Conservation (phyloP, 2,329 filamentous ascomycete genomes). For the Hymenoscyphus scutula region DNA sequence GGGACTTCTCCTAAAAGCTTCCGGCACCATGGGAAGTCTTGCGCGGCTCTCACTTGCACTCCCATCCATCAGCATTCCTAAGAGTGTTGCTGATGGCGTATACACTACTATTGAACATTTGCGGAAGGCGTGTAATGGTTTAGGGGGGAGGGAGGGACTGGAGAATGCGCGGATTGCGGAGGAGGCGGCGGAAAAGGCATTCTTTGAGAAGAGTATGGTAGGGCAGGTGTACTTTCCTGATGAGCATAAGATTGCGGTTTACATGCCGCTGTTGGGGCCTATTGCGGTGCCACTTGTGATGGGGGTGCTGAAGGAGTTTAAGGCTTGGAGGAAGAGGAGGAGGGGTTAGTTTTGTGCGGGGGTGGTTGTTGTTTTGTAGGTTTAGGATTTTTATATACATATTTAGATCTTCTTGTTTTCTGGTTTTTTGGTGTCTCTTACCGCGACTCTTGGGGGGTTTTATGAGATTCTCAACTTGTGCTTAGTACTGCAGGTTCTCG, state of each 20-base stretch:
- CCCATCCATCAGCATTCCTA: constrained; percentile 86
- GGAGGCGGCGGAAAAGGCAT: constrained; percentile 84
- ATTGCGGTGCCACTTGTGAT: constrained; percentile 87
- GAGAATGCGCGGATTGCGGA: constrained; percentile 82
- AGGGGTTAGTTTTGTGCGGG: too few relatives aligned
- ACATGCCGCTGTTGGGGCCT: constrained; percentile 85
- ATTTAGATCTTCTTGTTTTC: not conserved
- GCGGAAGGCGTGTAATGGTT: constrained; percentile 68
- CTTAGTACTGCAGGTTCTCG: too few relatives aligned
- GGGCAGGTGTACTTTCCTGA: constrained; percentile 98
- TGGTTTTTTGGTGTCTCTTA: too few relatives aligned
- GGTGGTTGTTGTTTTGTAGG: too few relatives aligned
- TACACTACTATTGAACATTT: constrained; percentile 76
- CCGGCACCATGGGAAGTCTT: constrained; percentile 89
- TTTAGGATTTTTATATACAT: not conserved
- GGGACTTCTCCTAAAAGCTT: constrained; percentile 82
- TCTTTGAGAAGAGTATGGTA: constrained; percentile 99
- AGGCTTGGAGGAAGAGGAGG: constrained; percentile 40
- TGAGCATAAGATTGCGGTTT: constrained; percentile 96
- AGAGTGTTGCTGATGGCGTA: constrained; percentile 81
- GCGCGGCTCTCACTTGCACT: constrained; percentile 81
- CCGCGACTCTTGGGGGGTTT: too few relatives aligned
- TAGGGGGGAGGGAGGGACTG: constrained; percentile 66
- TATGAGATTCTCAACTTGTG: too few relatives aligned
- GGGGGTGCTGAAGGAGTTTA: constrained; percentile 78